Evolutionary conservation across 768 basidiomycete genomes (phyloP).

Genomic region (Daedalea quercina): DNA sequence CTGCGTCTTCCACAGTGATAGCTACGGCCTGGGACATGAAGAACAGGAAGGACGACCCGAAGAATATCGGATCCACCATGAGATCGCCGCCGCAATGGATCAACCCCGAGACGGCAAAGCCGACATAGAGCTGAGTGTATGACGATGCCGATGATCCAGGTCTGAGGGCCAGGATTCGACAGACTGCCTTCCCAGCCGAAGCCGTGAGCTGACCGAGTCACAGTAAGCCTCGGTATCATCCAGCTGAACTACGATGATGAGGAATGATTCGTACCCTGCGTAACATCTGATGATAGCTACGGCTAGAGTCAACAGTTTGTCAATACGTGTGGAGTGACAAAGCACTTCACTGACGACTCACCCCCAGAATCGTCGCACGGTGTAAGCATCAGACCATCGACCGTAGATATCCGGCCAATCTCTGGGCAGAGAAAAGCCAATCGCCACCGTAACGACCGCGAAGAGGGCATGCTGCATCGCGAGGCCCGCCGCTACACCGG

Average conservation of each 20-base stretch:
- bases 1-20: slow-evolving; percentile 13
- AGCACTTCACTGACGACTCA: slow-evolving; percentile 16
- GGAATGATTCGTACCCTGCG: slow-evolving; percentile 23
- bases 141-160: slow-evolving; percentile 13
- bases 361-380: slow-evolving; percentile 36
- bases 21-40: slow-evolving; percentile 10
- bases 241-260: too few species aligned
- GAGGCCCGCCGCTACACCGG: not conserved
- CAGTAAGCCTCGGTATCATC: not conserved
- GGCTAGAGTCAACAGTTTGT: slow-evolving; percentile 11
- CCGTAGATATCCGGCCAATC: slow-evolving; percentile 37
- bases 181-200: slow-evolving; percentile 5
- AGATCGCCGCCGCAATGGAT: slow-evolving; percentile 13
- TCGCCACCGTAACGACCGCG: slow-evolving; percentile 7
- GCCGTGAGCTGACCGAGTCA: slow-evolving; percentile 5
- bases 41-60: slow-evolving; percentile 12
- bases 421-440: slow-evolving; percentile 21
- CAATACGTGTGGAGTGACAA: not conserved
- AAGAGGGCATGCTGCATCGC: slow-evolving; percentile 1
- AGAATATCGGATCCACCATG: slow-evolving; percentile 6
- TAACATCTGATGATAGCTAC: slow-evolving; percentile 33
- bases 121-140: slow-evolving; percentile 14
- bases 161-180: slow-evolving; percentile 4
- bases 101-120: slow-evolving; percentile 12
- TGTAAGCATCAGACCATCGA: slow-evolving; percentile 26